Evolutionary conservation across 169 alveolate genomes (phyloP).

Genomic region (Amoebophrya sp.): DNA sequence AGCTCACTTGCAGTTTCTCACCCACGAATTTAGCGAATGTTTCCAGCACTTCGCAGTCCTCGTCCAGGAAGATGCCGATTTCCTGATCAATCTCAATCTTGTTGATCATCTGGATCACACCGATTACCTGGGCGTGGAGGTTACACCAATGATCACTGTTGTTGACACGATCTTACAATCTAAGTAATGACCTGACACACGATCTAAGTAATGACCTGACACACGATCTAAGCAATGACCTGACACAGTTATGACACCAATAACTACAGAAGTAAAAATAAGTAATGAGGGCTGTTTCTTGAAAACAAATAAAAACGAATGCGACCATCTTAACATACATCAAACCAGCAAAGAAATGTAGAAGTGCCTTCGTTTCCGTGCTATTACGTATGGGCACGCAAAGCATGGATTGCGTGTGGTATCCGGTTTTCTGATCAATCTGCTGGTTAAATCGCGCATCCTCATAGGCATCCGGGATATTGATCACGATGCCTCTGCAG

Average conservation of each 20-base stretch:
- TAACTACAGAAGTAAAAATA: too few species aligned
- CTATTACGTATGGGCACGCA: not conserved
- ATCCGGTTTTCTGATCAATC: not conserved
- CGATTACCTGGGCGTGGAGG: not conserved
- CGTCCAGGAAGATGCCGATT: not conserved
- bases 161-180: too few species aligned
- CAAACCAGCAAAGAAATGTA: not conserved
- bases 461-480: not conserved
- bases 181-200: too few species aligned
- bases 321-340: too few species aligned
- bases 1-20: not conserved
- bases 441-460: not conserved
- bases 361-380: not conserved
- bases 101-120: conserved; percentile 25
- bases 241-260: too few species aligned
- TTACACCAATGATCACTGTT: too few species aligned
- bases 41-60: not conserved
- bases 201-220: too few species aligned
- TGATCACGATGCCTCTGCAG: too few species aligned
- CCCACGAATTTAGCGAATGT: conserved; percentile 19
- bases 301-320: too few species aligned
- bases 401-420: not conserved
- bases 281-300: too few species aligned
- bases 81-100: not conserved
- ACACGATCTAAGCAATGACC: too few species aligned